These are phyloP conservation scores for Phytopythium oedochilum DNA, from an alignment of 352 stramenopile species.

Conservation along the genomic window DNA sequence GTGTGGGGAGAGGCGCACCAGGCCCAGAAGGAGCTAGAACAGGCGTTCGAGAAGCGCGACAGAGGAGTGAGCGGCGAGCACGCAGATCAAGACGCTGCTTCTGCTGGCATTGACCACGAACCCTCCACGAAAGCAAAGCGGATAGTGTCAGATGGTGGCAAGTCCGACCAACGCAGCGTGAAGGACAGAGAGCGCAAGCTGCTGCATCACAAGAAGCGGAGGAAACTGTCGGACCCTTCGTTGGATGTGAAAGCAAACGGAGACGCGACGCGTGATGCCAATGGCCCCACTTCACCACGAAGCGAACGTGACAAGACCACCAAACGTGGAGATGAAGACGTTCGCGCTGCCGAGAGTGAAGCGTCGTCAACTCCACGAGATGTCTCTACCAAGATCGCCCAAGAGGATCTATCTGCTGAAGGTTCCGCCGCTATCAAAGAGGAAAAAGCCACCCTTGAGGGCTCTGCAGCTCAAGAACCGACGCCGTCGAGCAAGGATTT, in stretches of 20 bases:
- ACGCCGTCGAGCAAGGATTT: not conserved
- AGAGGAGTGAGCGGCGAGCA: not conserved
- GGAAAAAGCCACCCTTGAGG: not conserved
- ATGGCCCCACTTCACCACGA: not conserved
- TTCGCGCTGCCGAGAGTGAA: not conserved
- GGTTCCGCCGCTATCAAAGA: too few relatives aligned
- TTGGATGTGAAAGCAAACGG: not conserved
- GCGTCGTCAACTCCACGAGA: too few relatives aligned
- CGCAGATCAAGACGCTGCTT: not conserved
- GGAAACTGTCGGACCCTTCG: not conserved
- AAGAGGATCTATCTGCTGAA: not conserved
- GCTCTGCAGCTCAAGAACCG: not conserved
- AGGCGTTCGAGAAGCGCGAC: not conserved
- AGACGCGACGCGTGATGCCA: not conserved
- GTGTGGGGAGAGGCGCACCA: not conserved
- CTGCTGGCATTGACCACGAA: not conserved
- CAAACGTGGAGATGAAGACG: not conserved
- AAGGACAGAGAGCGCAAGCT: not conserved
- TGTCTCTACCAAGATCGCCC: too few relatives aligned
- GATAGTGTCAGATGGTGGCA: not conserved
- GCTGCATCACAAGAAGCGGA: slow-evolving; percentile 1
- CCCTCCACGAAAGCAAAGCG: not conserved
- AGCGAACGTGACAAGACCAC: not conserved
- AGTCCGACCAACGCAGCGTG: not conserved
- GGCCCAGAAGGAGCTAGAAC: not conserved